Evolutionary conservation across 1,139 yeast species (phyloP).

Genomic region (Saccharomyces hybrid): DNA sequence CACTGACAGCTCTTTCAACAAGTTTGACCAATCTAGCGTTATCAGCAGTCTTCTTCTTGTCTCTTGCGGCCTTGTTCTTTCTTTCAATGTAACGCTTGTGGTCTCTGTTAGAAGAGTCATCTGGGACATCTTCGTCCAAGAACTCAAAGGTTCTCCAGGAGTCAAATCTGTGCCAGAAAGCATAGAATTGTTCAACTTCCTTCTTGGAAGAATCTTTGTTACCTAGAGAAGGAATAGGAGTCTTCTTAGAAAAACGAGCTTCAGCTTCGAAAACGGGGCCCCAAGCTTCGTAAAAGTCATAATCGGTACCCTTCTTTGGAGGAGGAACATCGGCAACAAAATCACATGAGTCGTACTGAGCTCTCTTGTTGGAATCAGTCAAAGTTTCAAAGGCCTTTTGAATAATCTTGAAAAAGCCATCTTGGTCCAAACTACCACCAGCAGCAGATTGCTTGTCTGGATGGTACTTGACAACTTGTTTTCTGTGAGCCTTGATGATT

Average conservation of each 20-base stretch:
- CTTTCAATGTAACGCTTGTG: conserved; percentile 98
- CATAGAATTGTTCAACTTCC: conserved; percentile 84
- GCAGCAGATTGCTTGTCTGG: conserved; percentile 86
- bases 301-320: conserved; percentile 55
- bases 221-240: conserved; percentile 84
- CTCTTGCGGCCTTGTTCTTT: conserved; percentile 93
- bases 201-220: conserved; percentile 57
- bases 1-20: conserved; percentile 78
- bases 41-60: conserved; percentile 96
- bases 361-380: conserved; percentile 78
- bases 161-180: conserved; percentile 90
- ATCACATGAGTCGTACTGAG: conserved; percentile 93
- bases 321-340: conserved; percentile 76
- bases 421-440: conserved; percentile 82
- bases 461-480: conserved; percentile 92
- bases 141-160: conserved; percentile 98
- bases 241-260: conserved; percentile 82
- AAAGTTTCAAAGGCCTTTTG: conserved; percentile 93
- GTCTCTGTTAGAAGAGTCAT: conserved; percentile 97
- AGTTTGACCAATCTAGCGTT: conserved; percentile 81
- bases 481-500: conserved; percentile 93
- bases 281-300: conserved; percentile 88
- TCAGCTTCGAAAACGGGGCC: conserved; percentile 87
- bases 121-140: conserved; percentile 98
- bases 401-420: conserved; percentile 95